A percentile compares a stretch with the other conserved stretches of the same genome.
Conservation (phyloP, 306 rosid genomes). For the Malus domestica region DNA sequence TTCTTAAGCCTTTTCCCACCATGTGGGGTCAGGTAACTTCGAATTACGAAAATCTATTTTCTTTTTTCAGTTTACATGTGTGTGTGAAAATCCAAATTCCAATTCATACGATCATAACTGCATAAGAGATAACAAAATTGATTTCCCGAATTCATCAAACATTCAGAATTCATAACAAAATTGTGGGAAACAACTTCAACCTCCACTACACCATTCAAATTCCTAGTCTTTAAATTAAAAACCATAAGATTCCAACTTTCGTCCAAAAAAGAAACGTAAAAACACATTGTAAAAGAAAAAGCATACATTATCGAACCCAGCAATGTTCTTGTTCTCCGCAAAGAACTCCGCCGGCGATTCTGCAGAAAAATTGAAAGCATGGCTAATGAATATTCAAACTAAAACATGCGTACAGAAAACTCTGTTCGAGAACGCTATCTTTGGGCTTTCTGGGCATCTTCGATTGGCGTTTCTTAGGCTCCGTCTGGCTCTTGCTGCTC, state of each 20-base stretch:
- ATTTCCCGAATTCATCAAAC: background rate
- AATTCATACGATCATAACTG: background rate
- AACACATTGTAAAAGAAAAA: background rate
- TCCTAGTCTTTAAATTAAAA: background rate
- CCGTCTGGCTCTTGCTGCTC: constrained; percentile 40
- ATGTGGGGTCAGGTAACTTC: background rate
- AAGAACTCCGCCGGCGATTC: constrained; percentile 97
- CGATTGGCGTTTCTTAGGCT: constrained; percentile 58
- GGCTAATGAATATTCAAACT: background rate
- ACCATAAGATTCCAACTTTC: background rate
- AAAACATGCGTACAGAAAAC: constrained; percentile 20
- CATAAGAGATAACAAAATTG: background rate
- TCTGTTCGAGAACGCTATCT: constrained; percentile 74
- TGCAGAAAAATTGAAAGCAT: constrained; percentile 12
- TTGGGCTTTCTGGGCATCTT: constrained; percentile 62
- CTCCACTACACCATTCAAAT: background rate
- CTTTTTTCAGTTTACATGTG: background rate
- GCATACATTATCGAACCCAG: constrained; percentile 86
- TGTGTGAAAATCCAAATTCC: background rate
- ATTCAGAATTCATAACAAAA: background rate
- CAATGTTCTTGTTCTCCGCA: constrained; percentile 92
- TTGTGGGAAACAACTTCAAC: background rate
- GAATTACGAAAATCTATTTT: background rate
- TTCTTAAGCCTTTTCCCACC: too few species aligned
- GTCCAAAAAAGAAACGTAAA: background rate